Evolutionary conservation across 495 filamentous ascomycete species (phyloP), one percentile per base, ranked within the genome.

Genomic region (Penicillium subrubescens): DNA sequence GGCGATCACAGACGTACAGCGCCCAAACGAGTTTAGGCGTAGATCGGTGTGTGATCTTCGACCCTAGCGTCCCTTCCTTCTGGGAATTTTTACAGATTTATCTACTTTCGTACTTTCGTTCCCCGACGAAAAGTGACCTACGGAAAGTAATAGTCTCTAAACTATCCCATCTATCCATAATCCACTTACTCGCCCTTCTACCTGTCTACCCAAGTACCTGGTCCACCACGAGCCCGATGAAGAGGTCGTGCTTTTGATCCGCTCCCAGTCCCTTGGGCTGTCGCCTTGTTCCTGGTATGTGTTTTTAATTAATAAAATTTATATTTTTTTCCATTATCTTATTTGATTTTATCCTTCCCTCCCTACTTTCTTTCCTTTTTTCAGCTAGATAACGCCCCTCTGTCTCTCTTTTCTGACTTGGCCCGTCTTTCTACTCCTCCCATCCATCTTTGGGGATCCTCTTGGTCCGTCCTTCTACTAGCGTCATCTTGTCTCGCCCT

Each of bases 1-100:
- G 69, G 53, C 67, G 67, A 70, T 70, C 67, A 59, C 64, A 63
- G 57, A 64, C 43, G 63, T 59, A 67, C 64, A 63, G 57, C 21
- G 34, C 55, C 62, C 57, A 56, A 66, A 62, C 53, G 60, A 69
- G 67, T 70, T 67, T 67, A 68, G 62, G 67, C 61, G 71, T 67
- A 65, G 68, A 71, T 73, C 70, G 55, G 50, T 54, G 31, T 39
- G 56, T 27, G 25, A 58, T 58, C 35, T 8, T 57, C 54, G 54
- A 33, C 21, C n/a, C 51, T 53, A 53, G 50, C 50, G 50, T 21
- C 50, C 50, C 27, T 46, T 53, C 48, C 34, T 44, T 37, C 59
- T 27, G 17, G 46, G 15, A 3, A 11, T 12, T 41, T 12, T 39
- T 39, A 15, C 11, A 15, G 12, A 39, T 10, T 39, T 27, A 27